These are phyloP conservation scores for Pseudogymnoascus sp. DNA, from an alignment of 2,329 filamentous ascomycete species.

Conservation along the genomic window DNA sequence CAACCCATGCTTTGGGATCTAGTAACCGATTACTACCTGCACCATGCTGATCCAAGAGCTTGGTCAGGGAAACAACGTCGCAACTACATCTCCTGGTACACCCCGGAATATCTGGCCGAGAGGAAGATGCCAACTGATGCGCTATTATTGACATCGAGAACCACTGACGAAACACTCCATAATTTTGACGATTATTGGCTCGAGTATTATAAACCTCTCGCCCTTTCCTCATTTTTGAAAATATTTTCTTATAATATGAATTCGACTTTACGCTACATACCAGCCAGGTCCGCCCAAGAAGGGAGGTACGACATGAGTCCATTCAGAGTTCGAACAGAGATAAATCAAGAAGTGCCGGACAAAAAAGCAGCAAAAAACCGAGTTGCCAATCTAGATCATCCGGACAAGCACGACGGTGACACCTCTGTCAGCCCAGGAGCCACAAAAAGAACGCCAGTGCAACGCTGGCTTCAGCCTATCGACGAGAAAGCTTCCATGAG, in stretches of 20 bases:
- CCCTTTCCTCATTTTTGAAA: constrained; percentile 81
- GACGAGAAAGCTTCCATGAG: constrained; percentile 29
- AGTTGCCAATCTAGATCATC: constrained; percentile 60
- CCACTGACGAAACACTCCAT: constrained; percentile 26
- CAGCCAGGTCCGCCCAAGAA: constrained; percentile 62
- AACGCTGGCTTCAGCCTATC: constrained; percentile 51
- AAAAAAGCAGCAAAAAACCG: constrained; percentile 60
- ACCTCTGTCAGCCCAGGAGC: constrained; percentile 35
- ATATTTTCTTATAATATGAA: constrained; percentile 92
- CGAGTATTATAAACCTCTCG: constrained; percentile 87
- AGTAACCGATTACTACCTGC: constrained; percentile 88
- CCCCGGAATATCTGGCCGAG: constrained; percentile 59
- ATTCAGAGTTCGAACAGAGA: constrained; percentile 68
- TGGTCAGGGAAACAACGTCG: constrained; percentile 57
- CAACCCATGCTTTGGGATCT: constrained; percentile 97
- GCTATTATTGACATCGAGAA: constrained; percentile 39
- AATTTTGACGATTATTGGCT: constrained; percentile 93
- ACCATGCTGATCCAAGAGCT: constrained; percentile 73
- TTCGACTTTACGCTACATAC: constrained; percentile 75
- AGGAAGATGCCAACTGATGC: constrained; percentile 30
- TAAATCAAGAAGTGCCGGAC: constrained; percentile 49
- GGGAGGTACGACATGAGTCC: constrained; percentile 78
- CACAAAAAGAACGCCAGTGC: constrained; percentile 45
- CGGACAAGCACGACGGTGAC: constrained; percentile 38
- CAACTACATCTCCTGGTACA: constrained; percentile 88